phyloP scores from a whole-genome alignment of 148 eudicot genomes.

The Agrostemma githago region DNA sequence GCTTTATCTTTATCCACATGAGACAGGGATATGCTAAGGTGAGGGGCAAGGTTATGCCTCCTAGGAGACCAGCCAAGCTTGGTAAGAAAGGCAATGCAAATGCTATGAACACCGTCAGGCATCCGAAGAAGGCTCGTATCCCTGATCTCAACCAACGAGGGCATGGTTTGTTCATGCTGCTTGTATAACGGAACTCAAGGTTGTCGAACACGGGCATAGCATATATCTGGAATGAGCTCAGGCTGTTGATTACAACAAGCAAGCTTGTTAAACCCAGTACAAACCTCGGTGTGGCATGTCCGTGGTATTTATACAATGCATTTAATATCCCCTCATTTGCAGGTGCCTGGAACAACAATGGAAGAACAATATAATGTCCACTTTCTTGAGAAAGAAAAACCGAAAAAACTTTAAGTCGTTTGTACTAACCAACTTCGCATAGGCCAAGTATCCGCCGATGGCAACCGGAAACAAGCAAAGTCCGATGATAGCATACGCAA shows the following conservation, averaged over 20 bases:
- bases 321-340: conserved; percentile 48
- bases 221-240: conserved; percentile 74
- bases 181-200: conserved; percentile 54
- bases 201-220: conserved; percentile 95
- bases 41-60: conserved; percentile 68
- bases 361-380: conserved; percentile 3
- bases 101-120: conserved; percentile 61
- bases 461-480: conserved; percentile 73
- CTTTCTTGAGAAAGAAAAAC: not conserved
- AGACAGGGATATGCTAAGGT: conserved; percentile 79
- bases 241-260: conserved; percentile 51
- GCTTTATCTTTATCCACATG: conserved; percentile 71
- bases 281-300: conserved; percentile 38
- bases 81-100: conserved; percentile 77
- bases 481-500: conserved; percentile 58
- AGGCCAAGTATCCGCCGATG: conserved; percentile 75
- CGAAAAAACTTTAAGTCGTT: not conserved
- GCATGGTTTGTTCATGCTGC: conserved; percentile 55
- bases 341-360: conserved; percentile 43
- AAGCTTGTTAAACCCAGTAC: conserved; percentile 42
- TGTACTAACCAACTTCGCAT: conserved; percentile 58
- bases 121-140: conserved; percentile 53
- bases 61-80: conserved; percentile 60
- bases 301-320: conserved; percentile 59
- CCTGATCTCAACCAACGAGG: conserved; percentile 52